Conservation (phyloP, 352 stramenopile species). For the Pythium plurisporium region DNA sequence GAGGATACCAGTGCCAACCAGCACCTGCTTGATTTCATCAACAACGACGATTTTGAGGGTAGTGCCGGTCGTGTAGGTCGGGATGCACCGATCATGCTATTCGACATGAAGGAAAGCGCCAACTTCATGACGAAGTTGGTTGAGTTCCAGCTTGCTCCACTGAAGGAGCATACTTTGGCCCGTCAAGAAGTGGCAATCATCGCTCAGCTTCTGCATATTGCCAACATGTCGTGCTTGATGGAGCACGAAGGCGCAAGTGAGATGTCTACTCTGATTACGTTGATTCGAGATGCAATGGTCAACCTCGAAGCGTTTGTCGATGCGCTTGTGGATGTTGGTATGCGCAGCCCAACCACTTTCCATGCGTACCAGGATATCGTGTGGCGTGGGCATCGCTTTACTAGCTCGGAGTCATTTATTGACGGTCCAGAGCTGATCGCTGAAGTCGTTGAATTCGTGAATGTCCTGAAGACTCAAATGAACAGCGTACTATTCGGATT, state of each 20-base stretch:
- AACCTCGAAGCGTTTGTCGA: slow-evolving; percentile 55
- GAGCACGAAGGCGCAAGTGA: neutral
- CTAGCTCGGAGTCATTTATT: neutral
- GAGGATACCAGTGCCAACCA: slow-evolving; percentile 29
- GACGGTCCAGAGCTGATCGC: slow-evolving; percentile 3
- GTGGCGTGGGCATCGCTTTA: slow-evolving; percentile 64
- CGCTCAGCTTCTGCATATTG: slow-evolving; percentile 42
- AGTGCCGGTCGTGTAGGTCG: slow-evolving; percentile 20
- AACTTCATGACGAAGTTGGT: slow-evolving; percentile 63
- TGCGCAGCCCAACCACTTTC: slow-evolving; percentile 61
- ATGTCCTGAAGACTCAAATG: slow-evolving; percentile 56
- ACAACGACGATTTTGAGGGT: slow-evolving; percentile 28
- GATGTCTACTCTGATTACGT: slow-evolving; percentile 2
- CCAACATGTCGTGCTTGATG: slow-evolving; percentile 40
- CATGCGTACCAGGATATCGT: slow-evolving; percentile 82
- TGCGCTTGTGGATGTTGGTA: slow-evolving; percentile 40
- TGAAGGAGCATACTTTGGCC: slow-evolving; percentile 64
- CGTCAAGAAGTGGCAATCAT: slow-evolving; percentile 66
- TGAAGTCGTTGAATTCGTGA: slow-evolving; percentile 48
- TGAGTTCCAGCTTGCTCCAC: slow-evolving; percentile 69
- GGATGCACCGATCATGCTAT: slow-evolving; percentile 74
- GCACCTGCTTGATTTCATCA: slow-evolving; percentile 30
- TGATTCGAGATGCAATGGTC: slow-evolving; percentile 34
- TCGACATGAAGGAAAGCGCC: slow-evolving; percentile 75
- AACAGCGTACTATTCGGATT: slow-evolving; percentile 69